Evolutionary conservation across 257 asterid species (phyloP), one percentile per base, ranked within the genome.

Genomic region (Thymus quinquecostatus): DNA sequence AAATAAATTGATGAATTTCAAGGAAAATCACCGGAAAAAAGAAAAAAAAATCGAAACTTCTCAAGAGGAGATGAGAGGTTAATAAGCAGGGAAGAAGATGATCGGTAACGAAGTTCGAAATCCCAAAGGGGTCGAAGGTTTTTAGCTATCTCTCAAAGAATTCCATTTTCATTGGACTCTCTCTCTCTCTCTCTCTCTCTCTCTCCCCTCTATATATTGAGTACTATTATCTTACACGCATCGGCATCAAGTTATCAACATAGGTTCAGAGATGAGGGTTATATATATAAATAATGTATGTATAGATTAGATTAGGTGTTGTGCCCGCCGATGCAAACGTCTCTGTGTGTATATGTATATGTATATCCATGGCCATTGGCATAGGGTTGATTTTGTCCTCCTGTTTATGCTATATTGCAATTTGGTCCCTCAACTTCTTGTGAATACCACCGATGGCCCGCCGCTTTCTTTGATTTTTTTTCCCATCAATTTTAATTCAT

Each of bases 171-270:
- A n/a, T n/a, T n/a, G n/a, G n/a, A n/a, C n/a, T n/a, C n/a, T n/a
- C n/a, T n/a, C 76, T 62, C 74, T 58, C 71, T 70, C 21, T 21
- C 74, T 63, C 64, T 62, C 51, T 74, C 76, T n/a, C n/a, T 55
- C 75, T 69, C n/a, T 40, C 64, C 66, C 53, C 58, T 47, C 51
- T 56, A 54, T 63, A n/a, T n/a, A n/a, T n/a, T n/a, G n/a, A n/a
- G n/a, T n/a, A n/a, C n/a, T n/a, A 57, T 59, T 62, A 75, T 75
- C 79, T 78, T 72, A 53, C 80, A 71, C 76, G 64, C 78, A n/a
- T n/a, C n/a, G n/a, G n/a, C n/a, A n/a, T n/a, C n/a, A n/a, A n/a
- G n/a, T n/a, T n/a, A 70, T 55, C 48, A 62, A 40, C 58, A 36
- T 60, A 50, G 58, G 32, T 59, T 28, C 59, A 50, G 59, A 61